Percentiles rank a stretch among this genome's conserved stretches.
These are phyloP conservation scores for Phytopythium aichiense DNA, from an alignment of 352 stramenopile species.

Conservation along the genomic window DNA sequence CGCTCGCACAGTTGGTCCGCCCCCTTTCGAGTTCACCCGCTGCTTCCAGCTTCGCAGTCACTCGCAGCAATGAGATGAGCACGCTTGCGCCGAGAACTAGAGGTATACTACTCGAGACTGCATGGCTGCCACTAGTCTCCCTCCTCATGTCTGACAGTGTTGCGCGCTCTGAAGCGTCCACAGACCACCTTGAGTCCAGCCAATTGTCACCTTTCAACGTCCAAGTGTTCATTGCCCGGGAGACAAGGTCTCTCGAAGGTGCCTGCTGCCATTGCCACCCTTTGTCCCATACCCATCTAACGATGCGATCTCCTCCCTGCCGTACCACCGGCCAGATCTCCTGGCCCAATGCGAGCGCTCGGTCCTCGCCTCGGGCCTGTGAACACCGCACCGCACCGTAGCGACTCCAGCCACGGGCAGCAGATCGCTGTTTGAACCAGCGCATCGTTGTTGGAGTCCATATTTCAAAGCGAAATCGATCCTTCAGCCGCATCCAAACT, in stretches of 20 bases:
- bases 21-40: background rate
- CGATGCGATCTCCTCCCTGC: background rate
- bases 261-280: background rate
- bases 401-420: too few relatives aligned
- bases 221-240: background rate
- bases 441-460: background rate
- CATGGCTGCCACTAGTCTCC: background rate
- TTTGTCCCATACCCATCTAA: background rate
- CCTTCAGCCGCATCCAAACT: background rate
- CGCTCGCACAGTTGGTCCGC: slow-evolving; percentile 21
- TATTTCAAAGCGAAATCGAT: background rate
- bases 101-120: background rate
- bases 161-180: background rate
- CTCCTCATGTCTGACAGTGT: background rate
- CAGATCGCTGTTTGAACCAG: too few relatives aligned
- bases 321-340: slow-evolving; percentile 9
- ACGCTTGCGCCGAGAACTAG: background rate
- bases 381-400: background rate
- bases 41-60: too few relatives aligned
- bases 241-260: background rate
- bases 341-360: slow-evolving; percentile 19
- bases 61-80: slow-evolving; percentile 8
- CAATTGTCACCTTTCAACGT: background rate
- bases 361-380: background rate
- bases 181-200: background rate